A percentile compares a stretch with the other conserved stretches of the same genome.
Evolutionary conservation across 371 early-diverging fungal species (phyloP).

Genomic region (Mortierella sp.): DNA sequence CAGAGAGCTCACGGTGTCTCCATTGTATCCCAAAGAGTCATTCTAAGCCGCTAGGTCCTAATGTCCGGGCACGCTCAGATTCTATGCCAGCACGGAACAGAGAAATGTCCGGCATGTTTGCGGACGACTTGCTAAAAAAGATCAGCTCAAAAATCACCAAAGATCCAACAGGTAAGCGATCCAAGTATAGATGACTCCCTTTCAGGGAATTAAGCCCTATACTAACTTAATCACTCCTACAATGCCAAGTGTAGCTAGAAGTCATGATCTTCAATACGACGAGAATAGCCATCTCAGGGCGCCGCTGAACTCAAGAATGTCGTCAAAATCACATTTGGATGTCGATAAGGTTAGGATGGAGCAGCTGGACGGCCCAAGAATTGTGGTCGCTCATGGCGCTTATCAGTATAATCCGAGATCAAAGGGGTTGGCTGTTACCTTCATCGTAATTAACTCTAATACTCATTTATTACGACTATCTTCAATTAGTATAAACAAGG

Average conservation of each 20-base stretch:
- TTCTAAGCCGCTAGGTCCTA: neutral
- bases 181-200: neutral
- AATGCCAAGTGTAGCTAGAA: neutral
- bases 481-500: slow-evolving; percentile 10
- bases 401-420: too few relatives aligned
- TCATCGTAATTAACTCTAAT: too few relatives aligned
- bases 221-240: neutral
- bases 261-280: slow-evolving; percentile 22
- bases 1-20: too few relatives aligned
- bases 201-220: neutral
- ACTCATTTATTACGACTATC: neutral
- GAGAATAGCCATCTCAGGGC: slow-evolving; percentile 43
- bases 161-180: slow-evolving; percentile 7
- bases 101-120: slow-evolving; percentile 25
- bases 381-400: neutral
- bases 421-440: too few relatives aligned
- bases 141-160: slow-evolving; percentile 37
- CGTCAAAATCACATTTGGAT: slow-evolving; percentile 23
- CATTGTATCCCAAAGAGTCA: slow-evolving; percentile 1
- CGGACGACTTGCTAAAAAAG: slow-evolving; percentile 37
- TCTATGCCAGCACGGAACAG: slow-evolving; percentile 40
- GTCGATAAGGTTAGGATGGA: slow-evolving; percentile 15
- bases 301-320: slow-evolving; percentile 38
- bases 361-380: neutral
- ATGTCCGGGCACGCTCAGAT: slow-evolving; percentile 33